phyloP scores from a whole-genome alignment of 805 yeast species.

The Pichia heedii region DNA sequence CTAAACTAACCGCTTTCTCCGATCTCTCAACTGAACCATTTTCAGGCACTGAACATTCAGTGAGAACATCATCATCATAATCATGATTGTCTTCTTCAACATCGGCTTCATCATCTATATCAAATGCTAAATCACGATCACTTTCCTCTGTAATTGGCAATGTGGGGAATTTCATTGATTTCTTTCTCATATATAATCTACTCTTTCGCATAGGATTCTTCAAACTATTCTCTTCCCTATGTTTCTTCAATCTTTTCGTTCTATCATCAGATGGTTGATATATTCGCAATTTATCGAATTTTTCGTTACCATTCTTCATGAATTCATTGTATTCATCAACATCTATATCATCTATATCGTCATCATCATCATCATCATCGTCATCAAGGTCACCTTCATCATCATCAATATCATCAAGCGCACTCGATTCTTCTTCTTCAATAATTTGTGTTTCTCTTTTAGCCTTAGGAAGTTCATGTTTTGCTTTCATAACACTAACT shows the following conservation, averaged over 20 bases:
- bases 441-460: conserved; percentile 55
- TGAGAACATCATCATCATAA: conserved; percentile 29
- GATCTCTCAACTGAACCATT: not conserved
- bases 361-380: not conserved
- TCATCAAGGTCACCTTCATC: conserved; percentile 1
- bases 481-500: conserved; percentile 7
- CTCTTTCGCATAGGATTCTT: conserved; percentile 2
- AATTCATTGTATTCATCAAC: not conserved
- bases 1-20: not conserved
- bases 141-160: conserved; percentile 11
- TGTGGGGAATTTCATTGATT: conserved; percentile 6
- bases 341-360: conserved; percentile 1
- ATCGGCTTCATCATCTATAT: conserved; percentile 9
- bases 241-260: not conserved
- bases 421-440: conserved; percentile 5
- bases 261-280: not conserved
- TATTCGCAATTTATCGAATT: not conserved
- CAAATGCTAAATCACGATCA: conserved; percentile 9
- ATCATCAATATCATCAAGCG: conserved; percentile 1
- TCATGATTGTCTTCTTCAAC: conserved; percentile 28
- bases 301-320: conserved; percentile 8
- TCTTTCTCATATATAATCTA: conserved; percentile 8
- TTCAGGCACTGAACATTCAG: conserved; percentile 2
- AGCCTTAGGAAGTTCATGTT: conserved; percentile 35
- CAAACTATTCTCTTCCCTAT: not conserved